Conservation (phyloP, 208 protist species). For the Trypanosoma vivax region DNA sequence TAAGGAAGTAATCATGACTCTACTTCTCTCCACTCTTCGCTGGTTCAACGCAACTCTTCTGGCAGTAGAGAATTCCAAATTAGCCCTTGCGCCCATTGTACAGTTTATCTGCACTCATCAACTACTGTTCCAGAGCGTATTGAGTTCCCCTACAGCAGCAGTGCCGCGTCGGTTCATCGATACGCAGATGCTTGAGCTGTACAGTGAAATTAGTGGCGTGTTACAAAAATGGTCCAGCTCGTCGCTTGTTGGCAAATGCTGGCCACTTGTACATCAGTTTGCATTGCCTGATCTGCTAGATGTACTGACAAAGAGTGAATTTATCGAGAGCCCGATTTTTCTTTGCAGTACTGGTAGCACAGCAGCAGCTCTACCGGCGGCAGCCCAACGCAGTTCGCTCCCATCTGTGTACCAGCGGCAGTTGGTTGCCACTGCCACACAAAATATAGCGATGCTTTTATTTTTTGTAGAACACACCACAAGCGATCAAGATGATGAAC, state of each 20-base stretch:
- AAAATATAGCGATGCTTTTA: constrained; percentile 53
- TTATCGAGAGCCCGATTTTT: constrained; percentile 26
- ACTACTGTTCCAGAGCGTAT: constrained; percentile 52
- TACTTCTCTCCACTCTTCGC: constrained; percentile 44
- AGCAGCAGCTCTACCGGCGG: neutral
- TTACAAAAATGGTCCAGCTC: constrained; percentile 50
- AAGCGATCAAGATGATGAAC: neutral
- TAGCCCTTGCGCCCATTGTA: constrained; percentile 38
- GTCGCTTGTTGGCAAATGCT: constrained; percentile 50
- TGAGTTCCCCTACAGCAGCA: constrained; percentile 22
- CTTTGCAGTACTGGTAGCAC: neutral
- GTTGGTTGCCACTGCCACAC: constrained; percentile 38
- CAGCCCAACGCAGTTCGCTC: constrained; percentile 4
- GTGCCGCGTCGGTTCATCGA: constrained; percentile 16
- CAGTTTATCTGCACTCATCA: constrained; percentile 56
- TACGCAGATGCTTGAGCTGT: constrained; percentile 42
- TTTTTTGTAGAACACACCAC: constrained; percentile 29
- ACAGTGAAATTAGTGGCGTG: constrained; percentile 48
- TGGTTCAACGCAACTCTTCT: constrained; percentile 71
- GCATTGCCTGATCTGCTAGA: constrained; percentile 49
- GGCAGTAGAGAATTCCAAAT: constrained; percentile 35
- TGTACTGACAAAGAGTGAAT: constrained; percentile 24
- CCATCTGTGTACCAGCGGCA: constrained; percentile 28
- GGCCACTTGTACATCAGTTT: constrained; percentile 39
- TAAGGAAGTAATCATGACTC: constrained; percentile 48